Base-by-base conservation (phyloP, 345 rosid species). In the Anacardium occidentale region DNA sequence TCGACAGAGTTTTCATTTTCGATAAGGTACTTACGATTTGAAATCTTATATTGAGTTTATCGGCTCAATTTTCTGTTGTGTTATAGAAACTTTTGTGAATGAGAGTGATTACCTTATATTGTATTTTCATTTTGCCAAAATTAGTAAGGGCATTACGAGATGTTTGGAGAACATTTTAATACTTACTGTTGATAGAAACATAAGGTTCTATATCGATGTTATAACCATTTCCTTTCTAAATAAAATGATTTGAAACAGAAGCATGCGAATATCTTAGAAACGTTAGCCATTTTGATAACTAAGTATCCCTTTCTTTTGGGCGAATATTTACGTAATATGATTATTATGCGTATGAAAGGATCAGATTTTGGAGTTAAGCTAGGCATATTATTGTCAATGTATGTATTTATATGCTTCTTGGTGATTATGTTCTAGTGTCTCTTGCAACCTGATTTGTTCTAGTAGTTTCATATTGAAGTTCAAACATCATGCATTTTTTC, bases 1-100 rank as follows among this genome's bases (percentile, higher is more conserved):
- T 91, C 53, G 99, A 95, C 76, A 85, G 98, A 82, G 89, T 92
- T 78, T 95, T 95, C 83, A 95, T 96, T 21, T 95, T 95, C 45
- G 99, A 95, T 54, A 95, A 95, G 97, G 99, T 95, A 29, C 8
- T 47, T 24, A n/a, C 18, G 29, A 58, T 57, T 57, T 44, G 34
- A 44, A 15, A 21, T 18, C 24, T 22, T 17, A 47, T 7, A 47
- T 3, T 25, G 26, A 4, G 26, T 15, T 4, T 48, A 22, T 68
- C 34, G 10, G 12, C 5, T 22, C 11, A 51, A 26, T 13, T 12
- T 66, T 21, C 4, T 14, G 20, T 63, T 63, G 11, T 1, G 7
- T 62, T 62, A 3, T 29, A 29, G 32, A 3, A 1, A 29, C 32
- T 29, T 29, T 29, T 29, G 32, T 29, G 3, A 29, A 29, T 29